Evolutionary conservation across 148 eudicot genomes (phyloP).

Genomic region (Rhododendron henanense): DNA sequence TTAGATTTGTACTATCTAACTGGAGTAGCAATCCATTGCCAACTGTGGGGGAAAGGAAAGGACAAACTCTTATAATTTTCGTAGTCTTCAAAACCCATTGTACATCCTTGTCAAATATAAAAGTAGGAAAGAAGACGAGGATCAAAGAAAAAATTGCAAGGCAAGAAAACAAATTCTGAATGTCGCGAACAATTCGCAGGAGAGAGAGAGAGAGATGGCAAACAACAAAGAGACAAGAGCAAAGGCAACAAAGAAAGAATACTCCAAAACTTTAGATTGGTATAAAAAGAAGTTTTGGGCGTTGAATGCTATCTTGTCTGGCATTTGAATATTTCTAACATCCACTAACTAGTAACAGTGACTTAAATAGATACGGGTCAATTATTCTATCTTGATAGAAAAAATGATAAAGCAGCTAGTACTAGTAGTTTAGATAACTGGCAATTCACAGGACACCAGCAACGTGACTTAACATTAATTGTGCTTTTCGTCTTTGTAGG

Average conservation of each 20-base stretch:
- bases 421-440: no score
- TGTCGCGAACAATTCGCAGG: no score
- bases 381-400: neutral
- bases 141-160: no score
- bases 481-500: no score
- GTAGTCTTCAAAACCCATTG: neutral
- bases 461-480: no score
- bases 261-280: neutral
- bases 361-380: neutral
- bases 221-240: conserved; percentile 3
- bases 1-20: neutral
- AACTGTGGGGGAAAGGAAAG: neutral
- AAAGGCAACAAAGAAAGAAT: neutral
- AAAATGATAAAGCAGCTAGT: no score
- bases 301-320: conserved; percentile 19
- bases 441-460: no score
- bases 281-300: neutral
- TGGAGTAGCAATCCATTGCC: neutral
- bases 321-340: conserved; percentile 11
- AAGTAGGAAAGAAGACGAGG: neutral
- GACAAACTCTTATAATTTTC: neutral
- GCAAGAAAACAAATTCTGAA: neutral
- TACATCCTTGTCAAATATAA: conserved; percentile 2
- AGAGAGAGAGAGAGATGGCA: no score
- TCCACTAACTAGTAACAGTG: neutral